These are phyloP conservation scores for Mollisiaceae sp. DNA, from an alignment of 2,329 filamentous ascomycete genomes.

Conservation along the genomic window DNA sequence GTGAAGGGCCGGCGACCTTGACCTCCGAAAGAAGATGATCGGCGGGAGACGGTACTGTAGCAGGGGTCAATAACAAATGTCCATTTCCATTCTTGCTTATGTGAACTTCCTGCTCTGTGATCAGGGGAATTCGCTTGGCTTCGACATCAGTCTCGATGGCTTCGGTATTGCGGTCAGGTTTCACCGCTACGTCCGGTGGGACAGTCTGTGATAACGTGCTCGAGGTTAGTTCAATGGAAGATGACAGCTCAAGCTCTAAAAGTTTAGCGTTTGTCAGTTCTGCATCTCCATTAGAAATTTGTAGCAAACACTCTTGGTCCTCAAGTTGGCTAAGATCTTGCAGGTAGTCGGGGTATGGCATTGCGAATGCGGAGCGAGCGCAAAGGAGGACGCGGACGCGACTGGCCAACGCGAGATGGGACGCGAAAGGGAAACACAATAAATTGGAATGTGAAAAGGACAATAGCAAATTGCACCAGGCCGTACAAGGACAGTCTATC, in stretches of 20 bases:
- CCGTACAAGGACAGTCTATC: slow-evolving; percentile 11
- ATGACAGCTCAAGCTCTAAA: slow-evolving; percentile 12
- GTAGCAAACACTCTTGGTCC: slow-evolving; percentile 32
- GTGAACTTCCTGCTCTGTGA: not conserved
- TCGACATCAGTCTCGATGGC: not conserved
- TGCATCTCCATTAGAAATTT: slow-evolving; percentile 14
- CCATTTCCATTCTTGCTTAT: not conserved
- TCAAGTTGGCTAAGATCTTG: slow-evolving; percentile 28
- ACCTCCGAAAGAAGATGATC: not conserved
- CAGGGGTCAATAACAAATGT: slow-evolving; percentile 1
- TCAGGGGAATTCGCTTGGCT: not conserved
- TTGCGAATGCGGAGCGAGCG: slow-evolving; percentile 3
- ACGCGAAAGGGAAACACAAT: not conserved
- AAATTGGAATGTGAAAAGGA: not conserved
- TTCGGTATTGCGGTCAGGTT: not conserved
- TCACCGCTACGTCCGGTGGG: not conserved
- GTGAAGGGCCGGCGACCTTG: not conserved
- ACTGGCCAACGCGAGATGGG: not conserved
- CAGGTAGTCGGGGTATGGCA: slow-evolving; percentile 25
- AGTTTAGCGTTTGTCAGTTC: slow-evolving; percentile 5
- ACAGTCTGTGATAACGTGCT: not conserved
- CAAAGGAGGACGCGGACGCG: not conserved
- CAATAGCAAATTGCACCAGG: not conserved
- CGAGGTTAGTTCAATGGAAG: slow-evolving; percentile 8
- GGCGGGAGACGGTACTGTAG: not conserved